Conservation (phyloP, 352 stramenopile species). For the Phytophthora pini region DNA sequence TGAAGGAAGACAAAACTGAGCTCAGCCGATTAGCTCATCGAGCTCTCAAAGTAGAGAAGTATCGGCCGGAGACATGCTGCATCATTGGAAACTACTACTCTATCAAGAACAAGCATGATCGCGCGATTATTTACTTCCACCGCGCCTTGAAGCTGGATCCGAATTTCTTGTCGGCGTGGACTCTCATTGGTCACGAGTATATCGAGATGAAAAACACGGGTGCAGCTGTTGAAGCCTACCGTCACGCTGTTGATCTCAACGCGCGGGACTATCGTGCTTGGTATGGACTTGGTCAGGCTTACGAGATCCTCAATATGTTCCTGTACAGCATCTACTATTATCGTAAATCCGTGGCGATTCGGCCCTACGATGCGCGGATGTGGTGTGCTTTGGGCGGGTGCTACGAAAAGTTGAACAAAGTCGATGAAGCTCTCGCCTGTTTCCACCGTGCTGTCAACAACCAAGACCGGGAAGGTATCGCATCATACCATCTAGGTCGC, state of each 20-base stretch:
- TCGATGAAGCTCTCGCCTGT: conserved; percentile 73
- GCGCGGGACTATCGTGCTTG: conserved; percentile 97
- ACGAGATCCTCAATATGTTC: conserved; percentile 99
- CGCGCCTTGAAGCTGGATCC: conserved; percentile 95
- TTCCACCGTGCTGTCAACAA: conserved; percentile 82
- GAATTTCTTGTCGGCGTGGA: conserved; percentile 97
- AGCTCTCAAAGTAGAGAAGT: conserved; percentile 96
- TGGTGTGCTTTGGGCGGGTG: conserved; percentile 95
- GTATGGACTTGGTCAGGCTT: conserved; percentile 98
- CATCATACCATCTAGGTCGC: conserved; percentile 72
- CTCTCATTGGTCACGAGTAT: conserved; percentile 98
- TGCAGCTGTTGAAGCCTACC: conserved; percentile 96
- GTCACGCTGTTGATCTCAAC: conserved; percentile 93
- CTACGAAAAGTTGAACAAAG: conserved; percentile 80
- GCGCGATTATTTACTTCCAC: conserved; percentile 97
- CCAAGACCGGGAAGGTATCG: conserved; percentile 76
- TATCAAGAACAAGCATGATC: conserved; percentile 95
- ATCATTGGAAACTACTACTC: conserved; percentile 95
- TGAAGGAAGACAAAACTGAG: conserved; percentile 87
- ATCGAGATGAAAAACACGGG: conserved; percentile 99
- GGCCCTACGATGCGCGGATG: conserved; percentile 97
- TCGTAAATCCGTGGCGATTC: conserved; percentile 94
- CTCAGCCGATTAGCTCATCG: conserved; percentile 91
- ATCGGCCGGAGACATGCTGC: conserved; percentile 97
- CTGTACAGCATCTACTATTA: conserved; percentile 99